These are phyloP conservation scores for Westerdykella ornata DNA, from an alignment of 2,329 filamentous ascomycete species.

Conservation along the genomic window DNA sequence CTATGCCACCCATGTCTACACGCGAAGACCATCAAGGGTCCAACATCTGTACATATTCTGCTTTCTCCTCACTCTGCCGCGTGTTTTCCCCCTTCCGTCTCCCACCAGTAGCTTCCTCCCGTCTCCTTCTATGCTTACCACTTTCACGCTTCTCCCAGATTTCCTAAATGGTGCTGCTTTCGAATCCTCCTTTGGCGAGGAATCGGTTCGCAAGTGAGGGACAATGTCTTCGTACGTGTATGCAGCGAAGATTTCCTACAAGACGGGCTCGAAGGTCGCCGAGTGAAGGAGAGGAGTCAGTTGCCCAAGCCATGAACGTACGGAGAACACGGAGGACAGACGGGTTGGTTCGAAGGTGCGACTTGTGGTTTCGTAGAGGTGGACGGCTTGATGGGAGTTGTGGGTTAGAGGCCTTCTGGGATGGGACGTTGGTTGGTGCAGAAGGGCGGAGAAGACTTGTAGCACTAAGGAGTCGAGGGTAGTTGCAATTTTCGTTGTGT, in stretches of 20 bases:
- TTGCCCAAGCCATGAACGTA: conserved; percentile 78
- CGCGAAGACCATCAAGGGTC: conserved; percentile 36
- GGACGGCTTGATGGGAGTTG: conserved; percentile 13
- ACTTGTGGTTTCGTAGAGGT: conserved; percentile 10
- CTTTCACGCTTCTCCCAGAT: conserved; percentile 62
- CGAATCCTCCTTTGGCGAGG: conserved; percentile 81
- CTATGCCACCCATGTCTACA: conserved; percentile 39
- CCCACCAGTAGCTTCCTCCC: conserved; percentile 33
- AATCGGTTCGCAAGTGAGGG: conserved; percentile 77
- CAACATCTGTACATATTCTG: conserved; percentile 42
- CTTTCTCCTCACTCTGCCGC: conserved; percentile 37
- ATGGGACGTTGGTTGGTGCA: too few relatives aligned
- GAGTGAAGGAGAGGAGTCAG: conserved; percentile 73
- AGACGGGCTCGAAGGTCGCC: conserved; percentile 77
- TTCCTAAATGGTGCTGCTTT: conserved; percentile 68
- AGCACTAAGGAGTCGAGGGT: conserved; percentile 76
- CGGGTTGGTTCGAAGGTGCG: conserved; percentile 47
- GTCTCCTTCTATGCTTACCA: conserved; percentile 39
- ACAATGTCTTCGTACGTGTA: conserved; percentile 94
- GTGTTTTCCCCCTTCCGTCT: conserved; percentile 51
- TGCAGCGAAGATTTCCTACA: conserved; percentile 85
- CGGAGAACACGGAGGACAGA: conserved; percentile 85
- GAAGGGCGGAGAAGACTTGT: conserved; percentile 42
- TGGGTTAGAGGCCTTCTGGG: too few relatives aligned
- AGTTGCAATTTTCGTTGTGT: conserved; percentile 56